Evolutionary conservation across 2,329 filamentous ascomycete species (phyloP).

Genomic region (Exophiala oligosperma): DNA sequence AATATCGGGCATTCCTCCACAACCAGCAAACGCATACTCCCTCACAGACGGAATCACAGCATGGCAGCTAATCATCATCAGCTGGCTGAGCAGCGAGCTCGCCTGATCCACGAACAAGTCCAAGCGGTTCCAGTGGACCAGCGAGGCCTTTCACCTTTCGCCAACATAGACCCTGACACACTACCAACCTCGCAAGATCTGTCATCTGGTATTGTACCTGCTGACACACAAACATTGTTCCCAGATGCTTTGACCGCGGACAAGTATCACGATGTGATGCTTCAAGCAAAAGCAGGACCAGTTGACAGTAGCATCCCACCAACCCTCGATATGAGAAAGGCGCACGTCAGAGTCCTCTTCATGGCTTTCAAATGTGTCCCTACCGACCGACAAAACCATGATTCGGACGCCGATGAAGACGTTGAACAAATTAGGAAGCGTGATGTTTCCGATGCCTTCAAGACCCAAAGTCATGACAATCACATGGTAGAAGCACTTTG

Average conservation of each 20-base stretch:
- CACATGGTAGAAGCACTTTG: conserved; percentile 33
- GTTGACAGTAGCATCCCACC: conserved; percentile 33
- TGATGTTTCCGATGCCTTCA: conserved; percentile 36
- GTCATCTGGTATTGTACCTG: background rate
- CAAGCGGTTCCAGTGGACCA: background rate
- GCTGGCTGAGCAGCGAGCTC: background rate
- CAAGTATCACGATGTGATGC: conserved; percentile 18
- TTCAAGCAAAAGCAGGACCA: background rate
- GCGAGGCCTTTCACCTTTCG: conserved; percentile 7
- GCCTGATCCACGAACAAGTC: background rate
- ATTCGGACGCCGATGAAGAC: background rate
- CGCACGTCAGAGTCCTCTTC: conserved; percentile 34
- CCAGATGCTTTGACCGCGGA: conserved; percentile 7
- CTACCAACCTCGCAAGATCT: conserved; percentile 5
- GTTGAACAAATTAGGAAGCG: conserved; percentile 31
- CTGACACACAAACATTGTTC: conserved; percentile 10
- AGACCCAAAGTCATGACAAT: conserved; percentile 28
- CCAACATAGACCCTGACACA: background rate
- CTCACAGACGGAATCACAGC: background rate
- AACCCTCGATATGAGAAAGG: conserved; percentile 24
- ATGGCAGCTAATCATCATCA: background rate
- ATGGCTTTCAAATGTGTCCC: conserved; percentile 36
- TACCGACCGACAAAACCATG: conserved; percentile 4
- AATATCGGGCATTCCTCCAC: background rate
- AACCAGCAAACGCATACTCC: background rate